Conservation (phyloP, 805 yeast genomes). For the Pichia cabralensis region DNA sequence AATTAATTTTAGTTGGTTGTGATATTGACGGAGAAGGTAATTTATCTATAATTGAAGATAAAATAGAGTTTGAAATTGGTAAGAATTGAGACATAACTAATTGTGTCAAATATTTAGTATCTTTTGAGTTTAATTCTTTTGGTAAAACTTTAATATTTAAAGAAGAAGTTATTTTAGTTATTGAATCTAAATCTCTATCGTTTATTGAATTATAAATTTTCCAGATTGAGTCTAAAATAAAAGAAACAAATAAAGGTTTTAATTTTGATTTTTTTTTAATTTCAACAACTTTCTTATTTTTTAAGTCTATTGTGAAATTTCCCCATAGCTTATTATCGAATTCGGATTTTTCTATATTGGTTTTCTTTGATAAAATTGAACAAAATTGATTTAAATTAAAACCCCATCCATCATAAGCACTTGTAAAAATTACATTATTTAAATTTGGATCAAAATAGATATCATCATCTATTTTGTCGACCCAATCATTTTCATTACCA, state of each 20-base stretch:
- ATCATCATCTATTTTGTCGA: conserved; percentile 72
- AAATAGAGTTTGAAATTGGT: conserved; percentile 79
- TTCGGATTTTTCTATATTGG: conserved; percentile 74
- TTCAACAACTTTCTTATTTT: conserved; percentile 71
- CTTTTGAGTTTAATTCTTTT: conserved; percentile 73
- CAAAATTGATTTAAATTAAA: conserved; percentile 85
- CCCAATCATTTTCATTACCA: conserved; percentile 39
- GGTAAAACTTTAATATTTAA: conserved; percentile 60
- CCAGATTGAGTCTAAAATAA: conserved; percentile 88
- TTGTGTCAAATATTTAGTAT: conserved; percentile 50
- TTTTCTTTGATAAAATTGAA: conserved; percentile 69
- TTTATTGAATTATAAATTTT: conserved; percentile 68
- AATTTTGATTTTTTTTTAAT: conserved; percentile 47
- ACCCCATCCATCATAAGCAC: conserved; percentile 97
- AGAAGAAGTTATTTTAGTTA: conserved; percentile 66
- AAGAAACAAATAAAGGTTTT: conserved; percentile 79
- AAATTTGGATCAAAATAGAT: conserved; percentile 79
- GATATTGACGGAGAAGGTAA: conserved; percentile 77
- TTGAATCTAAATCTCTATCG: conserved; percentile 56
- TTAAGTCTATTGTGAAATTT: conserved; percentile 81
- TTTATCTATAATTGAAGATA: conserved; percentile 74
- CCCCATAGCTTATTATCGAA: conserved; percentile 93
- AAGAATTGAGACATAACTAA: conserved; percentile 86
- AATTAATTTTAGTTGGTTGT: conserved; percentile 62
- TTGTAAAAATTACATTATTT: conserved; percentile 83